Evolutionary conservation across 768 basidiomycete genomes (phyloP).

Genomic region (Tricholoma terreum): DNA sequence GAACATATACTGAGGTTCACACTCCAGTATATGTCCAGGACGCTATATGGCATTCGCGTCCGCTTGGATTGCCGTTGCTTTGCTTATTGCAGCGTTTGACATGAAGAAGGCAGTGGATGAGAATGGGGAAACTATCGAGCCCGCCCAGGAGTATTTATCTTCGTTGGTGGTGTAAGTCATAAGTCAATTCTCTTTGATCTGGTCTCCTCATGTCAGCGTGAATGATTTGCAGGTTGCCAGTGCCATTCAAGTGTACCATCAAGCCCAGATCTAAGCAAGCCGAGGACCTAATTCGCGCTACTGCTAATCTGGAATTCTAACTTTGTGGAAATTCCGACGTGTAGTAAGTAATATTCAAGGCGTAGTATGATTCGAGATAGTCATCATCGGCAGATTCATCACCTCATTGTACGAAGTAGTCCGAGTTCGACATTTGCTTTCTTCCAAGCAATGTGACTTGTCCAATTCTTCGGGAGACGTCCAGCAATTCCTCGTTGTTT

Average conservation of each 20-base stretch:
- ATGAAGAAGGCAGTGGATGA: slow-evolving; percentile 3
- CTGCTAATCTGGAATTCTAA: background rate
- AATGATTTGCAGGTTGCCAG: slow-evolving; percentile 3
- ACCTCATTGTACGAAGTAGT: background rate
- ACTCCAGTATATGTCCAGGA: background rate
- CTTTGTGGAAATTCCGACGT: background rate
- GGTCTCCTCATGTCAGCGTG: background rate
- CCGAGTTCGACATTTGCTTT: background rate
- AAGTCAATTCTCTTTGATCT: background rate
- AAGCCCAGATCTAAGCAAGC: slow-evolving; percentile 9
- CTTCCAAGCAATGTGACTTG: background rate
- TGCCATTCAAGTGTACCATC: slow-evolving; percentile 11
- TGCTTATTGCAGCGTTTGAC: background rate
- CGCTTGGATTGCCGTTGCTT: slow-evolving; percentile 1
- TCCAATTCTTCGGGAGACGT: background rate
- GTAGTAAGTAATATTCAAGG: background rate
- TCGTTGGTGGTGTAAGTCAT: background rate
- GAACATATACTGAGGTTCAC: background rate
- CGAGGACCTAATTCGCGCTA: background rate
- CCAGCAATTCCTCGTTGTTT: background rate
- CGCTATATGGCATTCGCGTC: slow-evolving; percentile 1
- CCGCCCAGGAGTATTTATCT: background rate
- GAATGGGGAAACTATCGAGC: background rate
- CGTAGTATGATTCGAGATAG: background rate
- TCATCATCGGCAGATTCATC: background rate